phyloP scores from a whole-genome alignment of 352 stramenopile species.

The Vaucheria bursata region DNA sequence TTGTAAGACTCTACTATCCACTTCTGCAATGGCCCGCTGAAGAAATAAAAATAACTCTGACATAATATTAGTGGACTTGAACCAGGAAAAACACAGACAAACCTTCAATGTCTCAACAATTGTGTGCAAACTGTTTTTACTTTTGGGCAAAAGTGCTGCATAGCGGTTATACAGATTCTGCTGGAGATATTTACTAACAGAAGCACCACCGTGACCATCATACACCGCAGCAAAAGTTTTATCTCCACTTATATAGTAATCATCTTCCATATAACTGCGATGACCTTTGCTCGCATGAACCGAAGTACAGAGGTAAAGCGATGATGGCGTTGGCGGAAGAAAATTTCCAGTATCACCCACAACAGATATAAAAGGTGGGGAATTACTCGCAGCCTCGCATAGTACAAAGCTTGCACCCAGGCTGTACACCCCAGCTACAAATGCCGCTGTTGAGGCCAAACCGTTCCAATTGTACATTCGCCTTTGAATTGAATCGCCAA shows the following conservation, averaged over 20 bases:
- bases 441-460: neutral
- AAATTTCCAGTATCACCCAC: neutral
- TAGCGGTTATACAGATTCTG: conserved; percentile 48
- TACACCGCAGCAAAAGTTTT: conserved; percentile 49
- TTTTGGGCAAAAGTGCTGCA: neutral
- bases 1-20: conserved; percentile 38
- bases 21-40: conserved; percentile 28
- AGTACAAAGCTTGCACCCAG: neutral
- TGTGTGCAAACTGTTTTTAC: neutral
- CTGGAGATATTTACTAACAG: conserved; percentile 50
- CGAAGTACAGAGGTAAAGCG: conserved; percentile 4
- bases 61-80: neutral
- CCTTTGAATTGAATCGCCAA: neutral
- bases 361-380: neutral
- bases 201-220: conserved; percentile 50
- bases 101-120: conserved; percentile 6
- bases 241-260: conserved; percentile 48
- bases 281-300: conserved; percentile 38
- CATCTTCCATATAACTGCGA: conserved; percentile 52
- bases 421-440: conserved; percentile 1
- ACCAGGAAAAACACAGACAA: neutral
- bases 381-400: neutral
- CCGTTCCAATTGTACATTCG: neutral
- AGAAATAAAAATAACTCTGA: neutral
- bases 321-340: neutral